Evolutionary conservation across 1,284 basidiomycete genomes (phyloP).

Genomic region (Inonotus obliquus): DNA sequence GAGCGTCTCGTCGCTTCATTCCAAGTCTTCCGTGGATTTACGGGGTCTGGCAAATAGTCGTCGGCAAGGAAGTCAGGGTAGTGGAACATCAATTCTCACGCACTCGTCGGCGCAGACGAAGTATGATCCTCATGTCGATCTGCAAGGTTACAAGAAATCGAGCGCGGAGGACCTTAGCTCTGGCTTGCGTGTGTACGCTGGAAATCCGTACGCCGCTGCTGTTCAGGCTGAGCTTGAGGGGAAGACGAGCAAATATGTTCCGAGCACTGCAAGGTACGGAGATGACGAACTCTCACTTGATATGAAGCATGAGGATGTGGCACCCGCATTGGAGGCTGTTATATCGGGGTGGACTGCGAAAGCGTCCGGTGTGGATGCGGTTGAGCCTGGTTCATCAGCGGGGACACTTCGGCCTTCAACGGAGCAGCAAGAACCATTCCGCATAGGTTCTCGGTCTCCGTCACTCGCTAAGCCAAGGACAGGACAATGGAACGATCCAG

Average conservation of each 20-base stretch:
- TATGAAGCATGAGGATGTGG: background rate
- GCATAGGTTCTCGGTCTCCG: background rate
- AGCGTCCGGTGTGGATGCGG: background rate
- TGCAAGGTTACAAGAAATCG: background rate
- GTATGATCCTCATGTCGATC: background rate
- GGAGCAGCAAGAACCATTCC: background rate
- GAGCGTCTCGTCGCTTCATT: background rate
- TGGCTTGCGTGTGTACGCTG: constrained; percentile 1
- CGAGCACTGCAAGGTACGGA: background rate
- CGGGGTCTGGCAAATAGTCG: background rate
- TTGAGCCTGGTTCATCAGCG: constrained; percentile 17
- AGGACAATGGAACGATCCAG: background rate
- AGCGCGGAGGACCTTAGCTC: background rate
- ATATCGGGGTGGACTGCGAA: constrained; percentile 3
- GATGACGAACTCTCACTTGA: constrained; percentile 4
- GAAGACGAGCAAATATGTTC: background rate
- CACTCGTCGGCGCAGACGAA: background rate
- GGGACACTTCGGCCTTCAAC: constrained; percentile 6
- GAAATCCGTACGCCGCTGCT: constrained; percentile 1
- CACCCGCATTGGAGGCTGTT: background rate
- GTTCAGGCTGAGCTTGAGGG: background rate
- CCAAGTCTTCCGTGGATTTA: background rate
- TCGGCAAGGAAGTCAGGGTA: constrained; percentile 5
- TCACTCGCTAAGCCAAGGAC: background rate
- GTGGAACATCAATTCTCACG: background rate